phyloP scores from a whole-genome alignment of 768 basidiomycete genomes.

The Hydnum rufescens region DNA sequence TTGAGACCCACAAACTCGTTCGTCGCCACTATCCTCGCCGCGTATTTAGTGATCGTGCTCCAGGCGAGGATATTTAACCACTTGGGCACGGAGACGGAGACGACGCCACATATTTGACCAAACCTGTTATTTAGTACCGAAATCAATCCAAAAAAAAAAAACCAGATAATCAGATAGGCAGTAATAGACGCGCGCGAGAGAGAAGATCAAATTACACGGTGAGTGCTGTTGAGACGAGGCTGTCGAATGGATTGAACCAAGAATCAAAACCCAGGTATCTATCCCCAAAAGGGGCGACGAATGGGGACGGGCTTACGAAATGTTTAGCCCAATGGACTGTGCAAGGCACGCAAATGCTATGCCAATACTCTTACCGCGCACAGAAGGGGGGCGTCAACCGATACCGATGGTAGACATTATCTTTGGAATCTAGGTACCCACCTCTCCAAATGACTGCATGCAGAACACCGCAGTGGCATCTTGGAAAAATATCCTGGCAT shows the following conservation, averaged over 20 bases:
- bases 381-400: not conserved
- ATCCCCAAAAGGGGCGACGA: too few relatives aligned
- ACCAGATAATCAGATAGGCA: not conserved
- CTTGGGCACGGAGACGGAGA: conserved; percentile 1
- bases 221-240: conserved; percentile 15
- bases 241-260: too few relatives aligned
- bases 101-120: not conserved
- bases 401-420: not conserved
- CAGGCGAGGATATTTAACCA: conserved; percentile 7
- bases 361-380: conserved; percentile 14
- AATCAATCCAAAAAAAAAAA: not conserved
- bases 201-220: conserved; percentile 12
- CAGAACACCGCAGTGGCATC: conserved; percentile 19
- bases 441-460: conserved; percentile 18
- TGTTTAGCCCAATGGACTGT: conserved; percentile 18
- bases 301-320: conserved; percentile 14
- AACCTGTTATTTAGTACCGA: too few relatives aligned
- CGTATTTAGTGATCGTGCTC: conserved; percentile 13
- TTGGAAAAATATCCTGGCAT: conserved; percentile 19
- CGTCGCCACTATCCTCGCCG: conserved; percentile 19
- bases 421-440: not conserved
- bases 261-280: too few relatives aligned
- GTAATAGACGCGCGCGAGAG: conserved; percentile 12
- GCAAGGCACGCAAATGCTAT: conserved; percentile 18
- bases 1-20: conserved; percentile 18